phyloP scores from a whole-genome alignment of 2,329 filamentous ascomycete genomes.

The Ceratocystis albifundus region DNA sequence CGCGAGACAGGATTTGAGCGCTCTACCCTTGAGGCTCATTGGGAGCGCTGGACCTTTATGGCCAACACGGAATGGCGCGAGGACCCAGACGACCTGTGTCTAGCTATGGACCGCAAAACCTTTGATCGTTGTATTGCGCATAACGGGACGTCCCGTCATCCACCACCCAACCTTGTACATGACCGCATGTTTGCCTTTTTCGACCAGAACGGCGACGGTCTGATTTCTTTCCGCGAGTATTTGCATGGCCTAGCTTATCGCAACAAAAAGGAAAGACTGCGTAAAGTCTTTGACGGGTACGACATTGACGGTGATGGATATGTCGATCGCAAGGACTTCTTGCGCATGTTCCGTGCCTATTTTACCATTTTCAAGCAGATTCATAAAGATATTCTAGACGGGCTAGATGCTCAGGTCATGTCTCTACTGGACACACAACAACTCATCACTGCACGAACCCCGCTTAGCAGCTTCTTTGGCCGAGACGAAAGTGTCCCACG shows the following conservation, averaged over 20 bases:
- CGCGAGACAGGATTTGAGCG: constrained; percentile 69
- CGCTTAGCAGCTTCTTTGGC: constrained; percentile 62
- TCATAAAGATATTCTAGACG: constrained; percentile 69
- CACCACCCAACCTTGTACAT: constrained; percentile 78
- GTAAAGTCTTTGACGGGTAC: constrained; percentile 73
- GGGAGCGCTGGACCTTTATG: constrained; percentile 94
- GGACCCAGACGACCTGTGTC: constrained; percentile 63
- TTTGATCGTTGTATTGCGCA: constrained; percentile 87
- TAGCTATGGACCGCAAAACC: constrained; percentile 83
- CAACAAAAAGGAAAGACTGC: constrained; percentile 56
- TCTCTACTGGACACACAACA: constrained; percentile 65
- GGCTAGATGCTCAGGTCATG: constrained; percentile 65
- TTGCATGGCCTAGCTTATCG: constrained; percentile 65
- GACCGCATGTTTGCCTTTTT: constrained; percentile 97
- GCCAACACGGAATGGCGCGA: constrained; percentile 73
- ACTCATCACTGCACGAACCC: constrained; percentile 61
- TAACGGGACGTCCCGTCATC: constrained; percentile 65
- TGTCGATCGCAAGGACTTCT: constrained; percentile 73
- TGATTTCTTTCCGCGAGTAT: constrained; percentile 90
- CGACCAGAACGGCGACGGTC: constrained; percentile 75
- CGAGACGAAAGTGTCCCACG: constrained; percentile 57
- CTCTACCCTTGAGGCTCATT: constrained; percentile 81
- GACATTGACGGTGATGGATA: constrained; percentile 83
- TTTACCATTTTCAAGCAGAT: constrained; percentile 85
- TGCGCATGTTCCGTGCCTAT: constrained; percentile 85